phyloP scores from a whole-genome alignment of 2,329 filamentous ascomycete species.

The Fusarium sp. region DNA sequence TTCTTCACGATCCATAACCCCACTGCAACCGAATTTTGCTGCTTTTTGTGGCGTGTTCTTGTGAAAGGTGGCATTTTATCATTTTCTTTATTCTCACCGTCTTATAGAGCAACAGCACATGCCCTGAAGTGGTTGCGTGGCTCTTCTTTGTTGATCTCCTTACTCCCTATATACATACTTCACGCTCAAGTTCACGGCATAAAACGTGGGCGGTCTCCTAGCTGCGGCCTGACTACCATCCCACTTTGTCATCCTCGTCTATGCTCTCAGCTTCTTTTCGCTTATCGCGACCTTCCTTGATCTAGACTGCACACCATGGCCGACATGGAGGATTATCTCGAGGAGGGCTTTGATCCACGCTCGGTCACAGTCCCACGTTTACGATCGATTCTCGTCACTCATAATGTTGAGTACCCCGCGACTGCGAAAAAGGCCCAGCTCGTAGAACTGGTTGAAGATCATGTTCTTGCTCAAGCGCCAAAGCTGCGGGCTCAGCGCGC shows the following conservation, averaged over 20 bases:
- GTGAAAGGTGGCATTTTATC: neutral
- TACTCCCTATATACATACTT: neutral
- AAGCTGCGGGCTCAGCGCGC: conserved; percentile 82
- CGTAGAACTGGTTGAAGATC: conserved; percentile 83
- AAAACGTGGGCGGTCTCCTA: conserved; percentile 28
- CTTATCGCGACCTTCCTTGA: conserved; percentile 21
- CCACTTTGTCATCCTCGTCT: conserved; percentile 28
- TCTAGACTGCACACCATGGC: conserved; percentile 62
- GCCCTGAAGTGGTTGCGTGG: conserved; percentile 16
- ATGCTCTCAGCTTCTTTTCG: conserved; percentile 14
- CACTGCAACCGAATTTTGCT: conserved; percentile 27
- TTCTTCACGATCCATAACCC: conserved; percentile 42
- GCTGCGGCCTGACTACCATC: conserved; percentile 36
- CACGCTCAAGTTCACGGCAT: conserved; percentile 17
- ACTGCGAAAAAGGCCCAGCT: conserved; percentile 93
- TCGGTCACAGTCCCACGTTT: conserved; percentile 88
- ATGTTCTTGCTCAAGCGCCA: conserved; percentile 82
- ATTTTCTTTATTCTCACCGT: conserved; percentile 13
- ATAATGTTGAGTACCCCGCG: conserved; percentile 87
- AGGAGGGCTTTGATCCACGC: conserved; percentile 86
- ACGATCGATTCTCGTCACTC: conserved; percentile 89
- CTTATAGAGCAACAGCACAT: neutral
- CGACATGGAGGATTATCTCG: conserved; percentile 84
- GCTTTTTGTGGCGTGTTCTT: conserved; percentile 5
- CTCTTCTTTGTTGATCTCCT: conserved; percentile 34